Evolutionary conservation across 2,329 filamentous ascomycete genomes (phyloP).

Genomic region (Fusarium sublunatum): DNA sequence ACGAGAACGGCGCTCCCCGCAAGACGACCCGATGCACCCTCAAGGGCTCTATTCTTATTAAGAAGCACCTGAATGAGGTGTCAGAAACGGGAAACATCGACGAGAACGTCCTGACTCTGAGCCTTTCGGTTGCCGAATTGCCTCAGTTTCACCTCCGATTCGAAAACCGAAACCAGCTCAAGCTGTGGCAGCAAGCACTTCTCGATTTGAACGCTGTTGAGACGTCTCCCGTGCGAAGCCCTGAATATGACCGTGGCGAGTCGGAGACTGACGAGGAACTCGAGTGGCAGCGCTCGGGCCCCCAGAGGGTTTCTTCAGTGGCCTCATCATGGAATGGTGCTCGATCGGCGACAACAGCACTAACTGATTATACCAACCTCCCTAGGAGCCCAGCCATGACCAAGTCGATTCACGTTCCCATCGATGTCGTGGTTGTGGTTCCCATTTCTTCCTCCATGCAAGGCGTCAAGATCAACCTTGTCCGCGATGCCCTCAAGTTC

Average conservation of each 20-base stretch:
- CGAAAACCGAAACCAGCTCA: conserved; percentile 82
- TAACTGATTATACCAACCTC: conserved; percentile 90
- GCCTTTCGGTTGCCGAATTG: conserved; percentile 89
- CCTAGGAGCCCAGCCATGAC: conserved; percentile 57
- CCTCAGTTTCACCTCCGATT: conserved; percentile 96
- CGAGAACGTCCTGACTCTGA: conserved; percentile 87
- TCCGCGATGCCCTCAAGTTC: conserved; percentile 91
- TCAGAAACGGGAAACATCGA: conserved; percentile 76
- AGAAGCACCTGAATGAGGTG: conserved; percentile 95
- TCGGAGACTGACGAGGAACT: conserved; percentile 87
- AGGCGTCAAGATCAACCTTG: conserved; percentile 95
- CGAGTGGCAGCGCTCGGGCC: conserved; percentile 76
- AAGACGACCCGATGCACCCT: conserved; percentile 84
- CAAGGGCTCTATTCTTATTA: conserved; percentile 97
- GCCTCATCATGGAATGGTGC: conserved; percentile 84
- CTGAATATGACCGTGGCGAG: conserved; percentile 82
- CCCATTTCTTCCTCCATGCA: conserved; percentile 99
- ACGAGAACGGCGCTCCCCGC: conserved; percentile 65
- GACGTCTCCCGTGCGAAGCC: conserved; percentile 69
- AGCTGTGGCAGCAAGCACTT: conserved; percentile 89
- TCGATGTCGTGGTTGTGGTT: conserved; percentile 96
- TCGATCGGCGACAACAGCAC: conserved; percentile 86
- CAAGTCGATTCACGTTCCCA: conserved; percentile 81
- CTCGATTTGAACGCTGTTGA: conserved; percentile 83
- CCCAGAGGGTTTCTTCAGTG: conserved; percentile 81